Evolutionary conservation across 2,329 filamentous ascomycete genomes (phyloP).

Genomic region (Fusarium musae): DNA sequence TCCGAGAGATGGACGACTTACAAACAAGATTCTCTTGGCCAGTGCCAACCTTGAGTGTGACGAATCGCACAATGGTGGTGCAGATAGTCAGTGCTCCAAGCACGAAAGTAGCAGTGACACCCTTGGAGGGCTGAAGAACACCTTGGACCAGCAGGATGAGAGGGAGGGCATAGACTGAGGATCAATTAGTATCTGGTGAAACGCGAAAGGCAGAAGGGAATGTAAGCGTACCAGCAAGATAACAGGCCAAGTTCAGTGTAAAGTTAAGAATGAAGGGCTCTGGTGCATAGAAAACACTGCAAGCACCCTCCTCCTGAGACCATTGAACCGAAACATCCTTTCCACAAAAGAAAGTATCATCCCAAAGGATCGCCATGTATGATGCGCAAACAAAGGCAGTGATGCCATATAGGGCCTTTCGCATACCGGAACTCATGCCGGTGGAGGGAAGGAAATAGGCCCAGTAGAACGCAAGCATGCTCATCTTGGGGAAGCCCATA

Average conservation of each 20-base stretch:
- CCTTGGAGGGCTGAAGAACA: slow-evolving; percentile 23
- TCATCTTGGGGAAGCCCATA: slow-evolving; percentile 51
- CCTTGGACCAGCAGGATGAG: slow-evolving; percentile 45
- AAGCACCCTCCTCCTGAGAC: slow-evolving; percentile 51
- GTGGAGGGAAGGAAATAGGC: slow-evolving; percentile 45
- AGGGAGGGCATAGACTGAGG: slow-evolving; percentile 47
- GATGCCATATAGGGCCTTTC: slow-evolving; percentile 46
- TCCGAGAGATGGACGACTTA: not conserved
- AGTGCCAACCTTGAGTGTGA: slow-evolving; percentile 32
- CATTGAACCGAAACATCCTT: slow-evolving; percentile 49
- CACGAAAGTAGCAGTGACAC: slow-evolving; percentile 31
- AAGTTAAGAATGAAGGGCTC: slow-evolving; percentile 51
- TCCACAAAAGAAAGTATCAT: slow-evolving; percentile 51
- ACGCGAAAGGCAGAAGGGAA: fast-evolving
- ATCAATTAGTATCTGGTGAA: not conserved
- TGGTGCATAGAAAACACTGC: slow-evolving; percentile 50
- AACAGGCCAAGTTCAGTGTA: slow-evolving; percentile 48
- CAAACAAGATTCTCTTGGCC: slow-evolving; percentile 40
- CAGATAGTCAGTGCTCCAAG: slow-evolving; percentile 34
- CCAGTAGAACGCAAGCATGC: slow-evolving; percentile 52
- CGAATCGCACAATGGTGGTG: slow-evolving; percentile 33
- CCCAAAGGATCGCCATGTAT: slow-evolving; percentile 48
- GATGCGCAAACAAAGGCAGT: slow-evolving; percentile 47
- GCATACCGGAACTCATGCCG: slow-evolving; percentile 41
- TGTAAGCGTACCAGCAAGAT: slow-evolving; percentile 43